Base-by-base conservation (phyloP, 305 asterid species). In the Fraxinus sp. region DNA sequence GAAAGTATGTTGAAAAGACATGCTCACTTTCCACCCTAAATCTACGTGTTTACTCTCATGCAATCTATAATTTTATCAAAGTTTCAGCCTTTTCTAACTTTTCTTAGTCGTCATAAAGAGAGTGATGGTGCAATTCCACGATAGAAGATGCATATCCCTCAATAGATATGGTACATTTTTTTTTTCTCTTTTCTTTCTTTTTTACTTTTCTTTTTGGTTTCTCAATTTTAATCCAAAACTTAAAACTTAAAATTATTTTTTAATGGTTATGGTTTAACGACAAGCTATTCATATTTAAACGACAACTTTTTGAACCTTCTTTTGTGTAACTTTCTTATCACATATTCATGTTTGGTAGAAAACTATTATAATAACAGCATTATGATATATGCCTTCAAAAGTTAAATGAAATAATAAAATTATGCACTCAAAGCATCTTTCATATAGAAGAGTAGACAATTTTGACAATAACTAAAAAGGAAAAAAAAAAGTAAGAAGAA, bases 21-120 rank as follows among this genome's bases (percentile, higher is more conserved):
- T 76, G 75, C 79, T 41, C 11, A 82, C 97, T 93, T 93, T 93
- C 97, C 97, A 91, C 89, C 90, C 83, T 24, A 83, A 91, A 89
- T 83, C 93, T 83, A 90, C 94, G 97, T 88, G 92, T 86, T 82
- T 66, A 76, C 81, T 70, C 82, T 80, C 88, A 73, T 83, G 86
- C 87, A 85, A 80, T 80, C 86, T 84, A n/a, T 80, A 79, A 55
- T 72, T 79, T 83, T 76, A 84, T 86, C 84, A 85, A 87, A 89
- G 93, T 84, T 88, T 84, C 84, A 81, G 82, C 91, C 83, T 90
- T 91, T 87, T 68, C 80, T 37, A 41, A 24, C 86, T 55, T 88
- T 86, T 89, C 82, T 74, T 64, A 77, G 77, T 88, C 87, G 76
- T 85, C 86, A 85, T 7, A 81, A 81, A 88, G 86, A 79, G 83